phyloP scores from a whole-genome alignment of 371 early-diverging fungal genomes.

The Mucor velutinosus region DNA sequence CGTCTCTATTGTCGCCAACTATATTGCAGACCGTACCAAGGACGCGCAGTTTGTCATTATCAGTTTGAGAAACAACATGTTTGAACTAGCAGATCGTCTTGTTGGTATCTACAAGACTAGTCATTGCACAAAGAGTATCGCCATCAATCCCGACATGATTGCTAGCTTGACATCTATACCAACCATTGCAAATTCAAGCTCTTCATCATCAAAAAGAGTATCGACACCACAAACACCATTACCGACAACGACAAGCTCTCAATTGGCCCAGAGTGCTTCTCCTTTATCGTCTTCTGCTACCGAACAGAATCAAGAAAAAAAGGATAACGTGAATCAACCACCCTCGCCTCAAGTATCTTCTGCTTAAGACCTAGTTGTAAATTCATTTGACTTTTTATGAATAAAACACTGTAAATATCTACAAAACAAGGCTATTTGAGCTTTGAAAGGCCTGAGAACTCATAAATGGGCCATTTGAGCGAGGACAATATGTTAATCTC shows the following conservation, averaged over 20 bases:
- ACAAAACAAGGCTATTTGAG: too few species aligned
- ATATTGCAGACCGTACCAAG: conserved; percentile 97
- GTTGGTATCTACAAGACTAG: conserved; percentile 99
- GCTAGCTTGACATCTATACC: conserved; percentile 25
- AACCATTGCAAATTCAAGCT: conserved; percentile 14
- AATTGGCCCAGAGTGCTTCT: background rate
- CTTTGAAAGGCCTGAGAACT: too few species aligned
- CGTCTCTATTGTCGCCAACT: conserved; percentile 99
- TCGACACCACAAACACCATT: background rate
- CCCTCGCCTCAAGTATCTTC: background rate
- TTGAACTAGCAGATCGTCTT: conserved; percentile 97
- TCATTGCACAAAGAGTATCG: conserved; percentile 86
- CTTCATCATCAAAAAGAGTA: background rate
- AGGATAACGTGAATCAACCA: background rate
- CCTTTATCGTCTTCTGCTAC: background rate
- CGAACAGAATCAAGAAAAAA: background rate
- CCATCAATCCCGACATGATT: conserved; percentile 71
- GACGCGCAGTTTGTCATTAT: conserved; percentile 99
- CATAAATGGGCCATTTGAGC: background rate
- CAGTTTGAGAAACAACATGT: conserved; percentile 99
- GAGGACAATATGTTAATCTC: background rate
- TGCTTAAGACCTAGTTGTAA: background rate
- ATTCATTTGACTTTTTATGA: too few species aligned
- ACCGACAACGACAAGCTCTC: background rate
- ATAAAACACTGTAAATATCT: background rate